Evolutionary conservation across 75 land plant species (phyloP), one percentile per base, ranked within the genome.

Genomic region (Ceratopteris richardii): DNA sequence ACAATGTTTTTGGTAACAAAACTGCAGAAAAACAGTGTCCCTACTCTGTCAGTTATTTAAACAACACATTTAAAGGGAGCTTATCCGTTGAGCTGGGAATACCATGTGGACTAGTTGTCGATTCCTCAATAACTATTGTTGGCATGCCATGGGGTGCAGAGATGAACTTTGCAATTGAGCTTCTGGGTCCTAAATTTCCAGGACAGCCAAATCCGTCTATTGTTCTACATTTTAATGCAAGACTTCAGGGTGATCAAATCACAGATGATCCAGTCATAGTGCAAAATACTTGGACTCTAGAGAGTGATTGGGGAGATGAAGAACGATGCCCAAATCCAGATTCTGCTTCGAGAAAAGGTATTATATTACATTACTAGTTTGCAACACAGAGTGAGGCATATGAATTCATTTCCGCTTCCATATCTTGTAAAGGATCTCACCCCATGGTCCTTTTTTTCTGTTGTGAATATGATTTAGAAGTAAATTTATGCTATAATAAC

Each of bases 71-170:
- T 26, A 28, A 22, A 2, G 71, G 71, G 31, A 27, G 58, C 36
- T 61, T 36, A 26, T 51, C 37, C 1, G 74, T 65, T 61, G 71
- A 52, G 61, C 50, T 86, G 52, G 55, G 63, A 44, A 70, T 94
- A 64, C 96, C 96, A 47, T 94, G 98, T 79, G 98, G 98, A 21
- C 61, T 94, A 55, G 74, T 84, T 54, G 78, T 85, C 33, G 96
- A 83, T 65, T 90, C 99, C 58, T 86, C 99, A 7, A 63, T 90
- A 11, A 90, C 96, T 18, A 30, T 94, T 12, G 77, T 94, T 62
- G 99, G 86, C 18, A 76, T 72, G 63, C 96, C 96, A 16, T 51
- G 58, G 51, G 96, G 87, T 23, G 71, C 66, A 60, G 69, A 79
- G 40, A 90, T 81, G 25, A 71, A 80, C 29, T 94, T 94, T 53